These are phyloP conservation scores for Neckera pumila DNA, from an alignment of 225 moss, liverwort and hornwort species.

Conservation along the genomic window DNA sequence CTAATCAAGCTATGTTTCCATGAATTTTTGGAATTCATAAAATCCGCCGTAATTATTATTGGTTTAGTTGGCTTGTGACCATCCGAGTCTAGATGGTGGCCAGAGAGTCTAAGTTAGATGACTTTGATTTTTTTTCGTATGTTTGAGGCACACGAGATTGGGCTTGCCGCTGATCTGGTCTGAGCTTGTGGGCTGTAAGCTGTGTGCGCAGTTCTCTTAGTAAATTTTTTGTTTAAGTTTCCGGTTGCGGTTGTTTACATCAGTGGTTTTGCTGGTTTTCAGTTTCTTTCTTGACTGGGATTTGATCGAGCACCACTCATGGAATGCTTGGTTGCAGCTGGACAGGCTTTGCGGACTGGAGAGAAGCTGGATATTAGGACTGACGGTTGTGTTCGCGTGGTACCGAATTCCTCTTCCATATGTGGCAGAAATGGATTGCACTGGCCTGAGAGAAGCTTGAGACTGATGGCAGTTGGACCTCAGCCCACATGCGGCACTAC, in stretches of 20 bases:
- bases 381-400: not conserved
- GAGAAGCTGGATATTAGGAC: no score
- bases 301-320: not conserved
- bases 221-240: not conserved
- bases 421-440: no score
- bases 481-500: no score
- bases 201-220: not conserved
- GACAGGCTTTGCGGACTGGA: no score
- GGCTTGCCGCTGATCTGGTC: not conserved
- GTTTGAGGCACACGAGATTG: not conserved
- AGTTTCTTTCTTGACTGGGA: not conserved
- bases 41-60: no score
- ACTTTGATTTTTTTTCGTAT: not conserved
- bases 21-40: not conserved
- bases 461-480: no score
- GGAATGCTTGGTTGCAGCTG: not conserved
- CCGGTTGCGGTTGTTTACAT: not conserved
- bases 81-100: no score
- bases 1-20: not conserved
- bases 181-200: not conserved
- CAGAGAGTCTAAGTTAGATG: not conserved
- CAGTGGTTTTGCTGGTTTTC: not conserved
- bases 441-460: no score
- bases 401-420: no score
- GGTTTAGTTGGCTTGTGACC: no score